Percentiles rank a stretch among this genome's conserved stretches.
Conservation (phyloP, 352 stramenopile genomes). For the Pythium rishiriense region DNA sequence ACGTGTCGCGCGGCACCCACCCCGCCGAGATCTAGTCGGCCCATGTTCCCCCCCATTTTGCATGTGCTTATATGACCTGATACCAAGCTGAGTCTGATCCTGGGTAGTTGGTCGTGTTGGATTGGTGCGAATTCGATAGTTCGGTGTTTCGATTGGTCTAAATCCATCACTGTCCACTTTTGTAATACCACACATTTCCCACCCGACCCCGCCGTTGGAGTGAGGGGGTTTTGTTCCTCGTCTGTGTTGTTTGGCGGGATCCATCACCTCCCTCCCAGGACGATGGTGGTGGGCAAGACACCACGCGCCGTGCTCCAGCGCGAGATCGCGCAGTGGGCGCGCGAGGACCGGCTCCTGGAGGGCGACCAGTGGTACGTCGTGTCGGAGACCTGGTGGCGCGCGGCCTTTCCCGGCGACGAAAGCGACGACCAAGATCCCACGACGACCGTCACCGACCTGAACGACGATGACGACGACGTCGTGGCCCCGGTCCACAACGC, state of each 20-base stretch:
- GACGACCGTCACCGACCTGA: not conserved
- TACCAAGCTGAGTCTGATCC: no score
- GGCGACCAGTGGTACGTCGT: constrained; percentile 73
- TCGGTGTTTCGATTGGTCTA: no score
- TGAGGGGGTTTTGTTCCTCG: no score
- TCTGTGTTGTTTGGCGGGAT: no score
- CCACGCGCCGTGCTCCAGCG: constrained; percentile 6
- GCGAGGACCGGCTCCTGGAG: constrained; percentile 36
- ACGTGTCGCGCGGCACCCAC: not conserved
- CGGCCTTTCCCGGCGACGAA: constrained; percentile 30
- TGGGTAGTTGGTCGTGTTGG: no score
- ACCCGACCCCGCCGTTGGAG: no score
- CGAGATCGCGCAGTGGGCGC: constrained; percentile 30
- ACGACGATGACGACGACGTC: constrained; percentile 23
- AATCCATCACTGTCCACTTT: no score
- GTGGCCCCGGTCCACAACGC: constrained; percentile 38
- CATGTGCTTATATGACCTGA: no score
- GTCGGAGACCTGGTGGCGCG: constrained; percentile 50
- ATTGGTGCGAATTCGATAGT: no score
- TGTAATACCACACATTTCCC: no score
- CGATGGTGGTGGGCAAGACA: not conserved
- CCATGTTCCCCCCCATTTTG: not conserved
- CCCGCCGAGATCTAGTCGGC: not conserved
- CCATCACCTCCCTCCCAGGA: no score
- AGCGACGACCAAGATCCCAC: no score